A percentile compares a stretch with the other conserved stretches of the same genome.
These are phyloP conservation scores for Sextonia rubra DNA, from an alignment of 164 flowering plant species.

Conservation along the genomic window DNA sequence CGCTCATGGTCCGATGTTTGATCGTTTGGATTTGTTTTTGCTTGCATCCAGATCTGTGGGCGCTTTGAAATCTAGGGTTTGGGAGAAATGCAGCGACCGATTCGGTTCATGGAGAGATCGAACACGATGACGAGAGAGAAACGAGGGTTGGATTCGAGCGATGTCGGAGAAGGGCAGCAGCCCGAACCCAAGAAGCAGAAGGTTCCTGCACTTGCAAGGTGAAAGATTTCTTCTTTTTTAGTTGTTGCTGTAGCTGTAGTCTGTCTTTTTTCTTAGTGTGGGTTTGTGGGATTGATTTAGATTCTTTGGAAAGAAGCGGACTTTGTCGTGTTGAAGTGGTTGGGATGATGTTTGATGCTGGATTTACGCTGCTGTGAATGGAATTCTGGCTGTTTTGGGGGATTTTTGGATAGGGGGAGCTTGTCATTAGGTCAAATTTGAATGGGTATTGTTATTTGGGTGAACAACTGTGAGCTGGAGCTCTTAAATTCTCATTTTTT, in stretches of 20 bases:
- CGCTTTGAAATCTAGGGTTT: neutral
- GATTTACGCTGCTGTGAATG: neutral
- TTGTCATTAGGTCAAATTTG: too few species aligned
- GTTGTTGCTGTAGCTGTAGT: neutral
- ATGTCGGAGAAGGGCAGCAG: neutral
- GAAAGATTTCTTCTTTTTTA: neutral
- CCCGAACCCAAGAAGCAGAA: constrained; percentile 5
- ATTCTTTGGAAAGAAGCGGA: neutral
- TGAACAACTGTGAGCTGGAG: too few species aligned
- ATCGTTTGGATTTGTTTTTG: neutral
- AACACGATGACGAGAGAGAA: neutral
- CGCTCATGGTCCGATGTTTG: too few species aligned
- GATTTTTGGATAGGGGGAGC: too few species aligned
- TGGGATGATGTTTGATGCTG: neutral
- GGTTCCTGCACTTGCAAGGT: constrained; percentile 5
- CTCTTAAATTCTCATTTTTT: too few species aligned
- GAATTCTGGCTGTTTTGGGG: neutral
- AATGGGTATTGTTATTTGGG: too few species aligned
- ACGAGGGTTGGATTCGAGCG: neutral
- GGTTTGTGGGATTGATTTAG: neutral
- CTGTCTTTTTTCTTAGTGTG: neutral
- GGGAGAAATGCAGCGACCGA: constrained; percentile 3
- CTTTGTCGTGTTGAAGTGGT: neutral
- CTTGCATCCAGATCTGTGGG: neutral
- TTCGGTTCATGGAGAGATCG: neutral